phyloP scores from a whole-genome alignment of 2,329 filamentous ascomycete genomes.

The Aspergillus bombycis region DNA sequence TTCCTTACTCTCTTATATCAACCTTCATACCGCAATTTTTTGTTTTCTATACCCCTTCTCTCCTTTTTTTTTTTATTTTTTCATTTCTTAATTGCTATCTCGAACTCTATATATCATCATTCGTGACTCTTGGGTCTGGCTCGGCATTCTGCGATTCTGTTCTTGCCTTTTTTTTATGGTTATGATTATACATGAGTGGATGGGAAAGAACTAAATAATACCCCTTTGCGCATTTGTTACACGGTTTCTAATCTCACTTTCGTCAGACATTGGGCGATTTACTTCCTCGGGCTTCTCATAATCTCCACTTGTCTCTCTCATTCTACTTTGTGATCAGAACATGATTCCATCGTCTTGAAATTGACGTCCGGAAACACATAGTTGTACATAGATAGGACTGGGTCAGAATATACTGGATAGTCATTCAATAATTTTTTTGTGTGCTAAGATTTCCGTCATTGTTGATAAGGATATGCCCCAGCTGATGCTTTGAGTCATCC shows the following conservation, averaged over 20 bases:
- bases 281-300: background rate
- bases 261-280: background rate
- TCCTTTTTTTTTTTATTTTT: background rate
- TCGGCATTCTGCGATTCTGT: background rate
- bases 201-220: slow-evolving; percentile 13
- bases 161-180: background rate
- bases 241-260: background rate
- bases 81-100: background rate
- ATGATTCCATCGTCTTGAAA: background rate
- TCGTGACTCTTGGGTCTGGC: background rate
- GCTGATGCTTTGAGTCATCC: background rate
- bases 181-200: slow-evolving; percentile 10
- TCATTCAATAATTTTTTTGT: background rate
- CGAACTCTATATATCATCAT: background rate
- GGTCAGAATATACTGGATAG: background rate
- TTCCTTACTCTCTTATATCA: slow-evolving; percentile 1
- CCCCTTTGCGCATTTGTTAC: slow-evolving; percentile 10
- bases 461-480: background rate
- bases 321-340: background rate
- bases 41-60: slow-evolving; percentile 5
- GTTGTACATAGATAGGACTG: background rate
- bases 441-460: background rate
- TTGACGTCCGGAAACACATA: background rate
- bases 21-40: background rate
- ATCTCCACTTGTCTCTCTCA: background rate